Base-by-base conservation (phyloP, 23 red algal genomes). In the Gracilaria domingensis region DNA sequence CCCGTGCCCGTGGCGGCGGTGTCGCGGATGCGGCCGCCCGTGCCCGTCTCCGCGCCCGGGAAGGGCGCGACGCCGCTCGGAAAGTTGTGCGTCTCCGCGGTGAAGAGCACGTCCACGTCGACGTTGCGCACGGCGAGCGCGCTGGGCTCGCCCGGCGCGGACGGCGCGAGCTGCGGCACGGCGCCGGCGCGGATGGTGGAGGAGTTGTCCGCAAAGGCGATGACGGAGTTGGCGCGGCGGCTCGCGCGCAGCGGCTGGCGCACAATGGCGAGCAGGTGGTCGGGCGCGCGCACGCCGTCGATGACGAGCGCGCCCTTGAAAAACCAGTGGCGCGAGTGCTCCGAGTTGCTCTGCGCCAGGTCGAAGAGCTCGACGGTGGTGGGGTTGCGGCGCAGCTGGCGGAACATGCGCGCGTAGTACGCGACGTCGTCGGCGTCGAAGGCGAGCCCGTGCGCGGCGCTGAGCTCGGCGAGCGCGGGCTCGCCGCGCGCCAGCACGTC, bases 31-130 rank as follows among this genome's bases (percentile, higher is more conserved):
- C 97, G 89, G 23, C 97, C 97, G 50, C 97, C 97, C 26, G 97
- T 80, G n/a, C 97, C 97, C 4, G 97, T 99, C 84, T 99, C 97
- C 2, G 97, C 97, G 36, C 97, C 97, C 30, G 97, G 85, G 66
- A 99, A 99, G 35, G 97, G 97, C 5, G 97, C 97, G 25, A 99
- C 97, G 44, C 97, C 97, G 45, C 84, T 94, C 29, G 97, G 97
- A 79, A 99, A 99, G 95, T 99, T 99, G 85, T 99, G 97, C 36
- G 97, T 99, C 88, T 99, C 97, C 20, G 97, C 97, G 34, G 97
- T 99, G 59, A 94, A 96, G 23, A 96, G 87, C 74, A 96, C 82
- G 87, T 99, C 97, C 16, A 64, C 40, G 72, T 96, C 93, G 17
- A 62, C 35, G 12, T n/a, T 57, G 11, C 18, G 33, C 32, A 25